Conservation (phyloP, 1,284 basidiomycete genomes). For the Trametes sp. region DNA sequence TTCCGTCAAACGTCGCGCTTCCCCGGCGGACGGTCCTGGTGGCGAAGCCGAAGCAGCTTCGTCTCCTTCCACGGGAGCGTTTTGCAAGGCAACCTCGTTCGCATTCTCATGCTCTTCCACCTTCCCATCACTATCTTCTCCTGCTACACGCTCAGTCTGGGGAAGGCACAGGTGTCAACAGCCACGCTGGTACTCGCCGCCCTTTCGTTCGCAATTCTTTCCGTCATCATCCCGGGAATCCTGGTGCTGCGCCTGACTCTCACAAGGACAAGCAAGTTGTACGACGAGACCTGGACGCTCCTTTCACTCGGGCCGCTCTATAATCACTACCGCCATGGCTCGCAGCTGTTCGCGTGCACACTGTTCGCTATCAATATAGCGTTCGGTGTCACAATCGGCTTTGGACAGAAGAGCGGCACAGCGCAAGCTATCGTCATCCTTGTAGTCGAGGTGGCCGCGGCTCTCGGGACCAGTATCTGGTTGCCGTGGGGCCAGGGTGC, state of each 20-base stretch:
- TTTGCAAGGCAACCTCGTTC: slow-evolving; percentile 89
- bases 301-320: slow-evolving; percentile 95
- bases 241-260: slow-evolving; percentile 80
- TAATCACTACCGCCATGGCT: slow-evolving; percentile 92
- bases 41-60: slow-evolving; percentile 65
- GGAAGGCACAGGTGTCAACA: slow-evolving; percentile 56
- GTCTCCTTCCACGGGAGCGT: slow-evolving; percentile 81
- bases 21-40: slow-evolving; percentile 51
- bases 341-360: slow-evolving; percentile 87
- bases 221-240: slow-evolving; percentile 78
- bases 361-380: slow-evolving; percentile 85
- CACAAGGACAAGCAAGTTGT: slow-evolving; percentile 89
- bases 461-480: slow-evolving; percentile 91
- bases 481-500: slow-evolving; percentile 96
- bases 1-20: slow-evolving; percentile 44
- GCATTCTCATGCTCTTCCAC: slow-evolving; percentile 91
- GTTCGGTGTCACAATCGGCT: slow-evolving; percentile 87
- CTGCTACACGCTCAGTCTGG: slow-evolving; percentile 82
- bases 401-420: slow-evolving; percentile 88
- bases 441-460: slow-evolving; percentile 83
- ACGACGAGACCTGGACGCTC: slow-evolving; percentile 92
- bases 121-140: slow-evolving; percentile 94
- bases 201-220: slow-evolving; percentile 81
- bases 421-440: slow-evolving; percentile 91
- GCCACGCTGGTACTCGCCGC: slow-evolving; percentile 75